Base-by-base conservation (phyloP, 2,329 filamentous ascomycete genomes). In the Curvularia eragrostidis region DNA sequence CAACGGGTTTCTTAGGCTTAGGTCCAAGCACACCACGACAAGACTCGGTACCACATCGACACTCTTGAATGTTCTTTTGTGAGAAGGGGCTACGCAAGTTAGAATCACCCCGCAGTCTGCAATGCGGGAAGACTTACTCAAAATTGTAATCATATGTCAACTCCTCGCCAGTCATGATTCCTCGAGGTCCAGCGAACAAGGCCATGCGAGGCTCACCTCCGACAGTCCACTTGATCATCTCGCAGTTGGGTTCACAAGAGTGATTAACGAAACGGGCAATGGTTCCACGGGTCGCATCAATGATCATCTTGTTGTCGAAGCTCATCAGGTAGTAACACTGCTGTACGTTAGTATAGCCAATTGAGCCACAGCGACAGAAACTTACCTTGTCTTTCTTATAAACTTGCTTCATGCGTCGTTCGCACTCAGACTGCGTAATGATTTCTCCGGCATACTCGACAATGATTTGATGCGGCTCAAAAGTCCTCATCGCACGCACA, bases 241-340 rank as follows among this genome's bases (percentile, higher is more conserved):
- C 87, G 78, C 94, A 98, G 74, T 99, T 99, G 2, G 95, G 95
- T 56, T 91, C 89, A 79, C 95, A 99, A 18, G 93, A 97, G 77
- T 99, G 95, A 75, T 99, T 99, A 75, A 99, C 93, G 76, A 99
- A 99, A 54, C 95, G 90, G 70, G 95, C 94, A 77, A 98, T 96
- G 65, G 91, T 96, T 69, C 95, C 95, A 54, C 91, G 92, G 26
- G 93, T 97, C 32, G 94, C 95, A 80, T 99, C 95, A 64, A 99
- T 96, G 70, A 98, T 96, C 88, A 98, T 95, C 77, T 96, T 95
- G 77, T 97, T 93, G 73, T 98, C 93, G 74, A 98, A 97, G 54
- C 92, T 93, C 95, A 99, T 99, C 48, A 99, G 83, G 77, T 99
- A 99, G 78, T 97, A 98, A 78, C 93, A 97, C 91, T 97, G 67